phyloP scores from a whole-genome alignment of 768 basidiomycete genomes.

The Vishniacozyma victoriae region DNA sequence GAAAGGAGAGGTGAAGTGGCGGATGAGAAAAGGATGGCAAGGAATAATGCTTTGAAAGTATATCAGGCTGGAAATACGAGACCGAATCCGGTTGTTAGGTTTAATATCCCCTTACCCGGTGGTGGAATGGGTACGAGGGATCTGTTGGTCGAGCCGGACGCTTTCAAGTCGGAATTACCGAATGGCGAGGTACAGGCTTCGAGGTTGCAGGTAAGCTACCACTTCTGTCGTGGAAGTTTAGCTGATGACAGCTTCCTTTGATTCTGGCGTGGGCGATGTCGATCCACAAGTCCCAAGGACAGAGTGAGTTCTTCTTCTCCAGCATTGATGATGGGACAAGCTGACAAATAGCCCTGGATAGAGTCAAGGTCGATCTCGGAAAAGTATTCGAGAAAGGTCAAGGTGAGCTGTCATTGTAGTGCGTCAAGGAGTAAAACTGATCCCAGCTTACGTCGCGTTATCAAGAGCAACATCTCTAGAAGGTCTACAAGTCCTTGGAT shows the following conservation, averaged over 20 bases:
- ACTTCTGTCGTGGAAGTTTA: not conserved
- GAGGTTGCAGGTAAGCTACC: slow-evolving; percentile 63
- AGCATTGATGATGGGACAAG: not conserved
- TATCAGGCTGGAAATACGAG: slow-evolving; percentile 9
- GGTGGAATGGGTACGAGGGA: slow-evolving; percentile 54
- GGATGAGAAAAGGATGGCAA: slow-evolving; percentile 42
- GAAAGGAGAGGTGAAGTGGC: slow-evolving; percentile 47
- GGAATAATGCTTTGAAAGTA: slow-evolving; percentile 36
- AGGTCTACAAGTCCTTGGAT: slow-evolving; percentile 43
- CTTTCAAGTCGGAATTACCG: slow-evolving; percentile 83
- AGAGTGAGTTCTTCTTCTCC: slow-evolving; percentile 51
- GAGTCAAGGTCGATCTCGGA: slow-evolving; percentile 88
- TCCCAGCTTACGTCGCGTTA: slow-evolving; percentile 41
- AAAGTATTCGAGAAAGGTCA: slow-evolving; percentile 69
- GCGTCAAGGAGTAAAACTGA: not conserved
- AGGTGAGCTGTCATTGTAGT: slow-evolving; percentile 3
- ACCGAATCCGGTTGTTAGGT: slow-evolving; percentile 69
- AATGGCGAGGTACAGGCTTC: slow-evolving; percentile 75
- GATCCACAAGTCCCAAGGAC: slow-evolving; percentile 97
- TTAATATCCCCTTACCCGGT: slow-evolving; percentile 59
- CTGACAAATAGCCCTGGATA: slow-evolving; percentile 57
- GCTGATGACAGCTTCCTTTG: slow-evolving; percentile 60
- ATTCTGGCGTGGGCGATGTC: slow-evolving; percentile 97
- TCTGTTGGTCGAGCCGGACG: slow-evolving; percentile 62
- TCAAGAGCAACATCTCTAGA: slow-evolving; percentile 46